Evolutionary conservation across 1,139 yeast genomes (phyloP).

Genomic region (Meyerozyma carpophila): DNA sequence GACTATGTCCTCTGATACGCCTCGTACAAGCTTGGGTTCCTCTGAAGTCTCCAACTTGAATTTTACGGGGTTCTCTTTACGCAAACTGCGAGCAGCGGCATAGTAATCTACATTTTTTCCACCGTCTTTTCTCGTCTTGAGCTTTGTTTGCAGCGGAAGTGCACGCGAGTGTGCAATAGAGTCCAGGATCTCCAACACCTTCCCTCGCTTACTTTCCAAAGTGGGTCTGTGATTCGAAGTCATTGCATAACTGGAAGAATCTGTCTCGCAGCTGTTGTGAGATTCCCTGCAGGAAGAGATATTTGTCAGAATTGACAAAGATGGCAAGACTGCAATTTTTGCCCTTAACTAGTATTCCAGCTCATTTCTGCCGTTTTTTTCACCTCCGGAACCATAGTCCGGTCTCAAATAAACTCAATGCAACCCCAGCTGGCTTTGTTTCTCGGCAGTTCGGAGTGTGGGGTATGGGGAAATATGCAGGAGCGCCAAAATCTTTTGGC

Average conservation of each 20-base stretch:
- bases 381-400: no score
- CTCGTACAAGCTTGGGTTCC: background rate
- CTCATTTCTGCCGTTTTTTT: no score
- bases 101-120: background rate
- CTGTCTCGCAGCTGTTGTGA: background rate
- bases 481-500: background rate
- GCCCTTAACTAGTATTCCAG: no score
- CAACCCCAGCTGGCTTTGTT: no score
- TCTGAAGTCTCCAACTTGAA: background rate
- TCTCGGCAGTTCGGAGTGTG: background rate
- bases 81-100: background rate
- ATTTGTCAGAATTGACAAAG: no score
- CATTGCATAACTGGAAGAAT: constrained; percentile 32
- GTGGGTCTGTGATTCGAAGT: constrained; percentile 91
- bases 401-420: no score
- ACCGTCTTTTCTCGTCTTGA: constrained; percentile 53
- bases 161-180: constrained; percentile 62
- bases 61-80: background rate
- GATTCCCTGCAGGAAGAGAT: background rate
- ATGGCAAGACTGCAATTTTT: no score
- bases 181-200: constrained; percentile 33
- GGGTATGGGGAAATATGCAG: background rate
- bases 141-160: constrained; percentile 62
- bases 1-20: background rate
- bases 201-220: constrained; percentile 80